phyloP scores from a whole-genome alignment of 2,329 filamentous ascomycete genomes.

The Colletotrichum tofieldiae region DNA sequence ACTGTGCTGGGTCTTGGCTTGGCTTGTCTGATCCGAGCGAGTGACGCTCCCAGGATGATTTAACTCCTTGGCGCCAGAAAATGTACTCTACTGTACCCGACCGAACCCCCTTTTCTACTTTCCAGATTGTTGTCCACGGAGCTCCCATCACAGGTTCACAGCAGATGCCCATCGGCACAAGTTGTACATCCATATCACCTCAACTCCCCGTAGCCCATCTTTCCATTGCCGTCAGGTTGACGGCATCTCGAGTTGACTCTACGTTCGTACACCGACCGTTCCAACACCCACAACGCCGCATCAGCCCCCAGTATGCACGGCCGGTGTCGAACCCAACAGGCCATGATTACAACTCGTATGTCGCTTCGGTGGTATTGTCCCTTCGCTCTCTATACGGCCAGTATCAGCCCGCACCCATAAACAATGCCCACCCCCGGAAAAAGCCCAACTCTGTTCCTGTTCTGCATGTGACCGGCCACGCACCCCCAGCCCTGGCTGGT shows the following conservation, averaged over 20 bases:
- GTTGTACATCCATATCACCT: neutral
- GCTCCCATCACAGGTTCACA: neutral
- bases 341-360: neutral
- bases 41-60: slow-evolving; percentile 40
- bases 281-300: neutral
- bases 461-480: slow-evolving; percentile 39
- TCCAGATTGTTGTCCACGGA: neutral
- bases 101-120: slow-evolving; percentile 34
- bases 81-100: slow-evolving; percentile 15
- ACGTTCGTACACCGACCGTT: neutral
- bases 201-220: neutral
- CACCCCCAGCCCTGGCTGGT: slow-evolving; percentile 31
- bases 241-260: neutral
- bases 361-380: neutral
- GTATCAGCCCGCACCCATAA: slow-evolving; percentile 17
- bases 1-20: slow-evolving; percentile 26
- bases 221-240: neutral
- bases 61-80: slow-evolving; percentile 37
- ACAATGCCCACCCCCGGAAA: slow-evolving; percentile 5
- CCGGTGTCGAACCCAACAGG: neutral
- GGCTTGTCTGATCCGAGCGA: slow-evolving; percentile 39
- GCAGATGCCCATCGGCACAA: neutral
- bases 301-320: neutral
- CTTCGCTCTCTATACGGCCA: neutral
- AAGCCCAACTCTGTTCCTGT: slow-evolving; percentile 26